Evolutionary conservation across 2,329 filamentous ascomycete genomes (phyloP).

Genomic region (Fusarium virguliforme): DNA sequence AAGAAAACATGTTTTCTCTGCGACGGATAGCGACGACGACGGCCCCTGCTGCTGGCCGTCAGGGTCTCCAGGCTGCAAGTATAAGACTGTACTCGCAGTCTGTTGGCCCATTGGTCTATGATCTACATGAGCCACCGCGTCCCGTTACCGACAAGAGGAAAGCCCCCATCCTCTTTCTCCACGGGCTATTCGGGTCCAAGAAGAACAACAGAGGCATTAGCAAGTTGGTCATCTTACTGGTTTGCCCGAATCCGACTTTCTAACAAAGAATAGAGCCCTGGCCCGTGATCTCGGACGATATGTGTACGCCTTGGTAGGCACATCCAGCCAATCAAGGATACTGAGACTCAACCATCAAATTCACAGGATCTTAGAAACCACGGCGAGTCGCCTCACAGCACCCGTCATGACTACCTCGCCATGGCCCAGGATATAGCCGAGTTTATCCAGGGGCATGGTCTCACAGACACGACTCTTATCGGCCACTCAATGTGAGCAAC

Average conservation of each 20-base stretch:
- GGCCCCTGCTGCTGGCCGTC: slow-evolving; percentile 16
- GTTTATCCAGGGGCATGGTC: slow-evolving; percentile 81
- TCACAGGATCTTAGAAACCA: slow-evolving; percentile 90
- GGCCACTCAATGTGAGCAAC: slow-evolving; percentile 88
- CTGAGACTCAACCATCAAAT: slow-evolving; percentile 30
- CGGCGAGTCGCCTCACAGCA: slow-evolving; percentile 86
- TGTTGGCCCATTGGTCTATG: slow-evolving; percentile 69
- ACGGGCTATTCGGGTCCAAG: slow-evolving; percentile 95
- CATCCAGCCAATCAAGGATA: slow-evolving; percentile 17
- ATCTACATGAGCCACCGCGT: slow-evolving; percentile 74
- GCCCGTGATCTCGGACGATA: slow-evolving; percentile 85
- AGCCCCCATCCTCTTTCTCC: slow-evolving; percentile 86
- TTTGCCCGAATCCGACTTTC: not conserved
- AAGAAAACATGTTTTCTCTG: slow-evolving; percentile 41
- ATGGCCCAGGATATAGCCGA: slow-evolving; percentile 88
- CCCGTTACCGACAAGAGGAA: slow-evolving; percentile 57
- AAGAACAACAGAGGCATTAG: slow-evolving; percentile 95
- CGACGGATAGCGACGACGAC: slow-evolving; percentile 28
- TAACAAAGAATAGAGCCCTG: slow-evolving; percentile 72
- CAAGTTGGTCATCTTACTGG: slow-evolving; percentile 75
- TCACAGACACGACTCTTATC: slow-evolving; percentile 83
- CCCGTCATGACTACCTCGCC: slow-evolving; percentile 82
- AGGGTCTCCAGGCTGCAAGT: slow-evolving; percentile 7
- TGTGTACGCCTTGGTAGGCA: slow-evolving; percentile 83
- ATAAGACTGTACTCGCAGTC: slow-evolving; percentile 44